Evolutionary conservation across 306 rosid genomes (phyloP), one percentile per base, ranked within the genome.

Genomic region (Vigna radiata): DNA sequence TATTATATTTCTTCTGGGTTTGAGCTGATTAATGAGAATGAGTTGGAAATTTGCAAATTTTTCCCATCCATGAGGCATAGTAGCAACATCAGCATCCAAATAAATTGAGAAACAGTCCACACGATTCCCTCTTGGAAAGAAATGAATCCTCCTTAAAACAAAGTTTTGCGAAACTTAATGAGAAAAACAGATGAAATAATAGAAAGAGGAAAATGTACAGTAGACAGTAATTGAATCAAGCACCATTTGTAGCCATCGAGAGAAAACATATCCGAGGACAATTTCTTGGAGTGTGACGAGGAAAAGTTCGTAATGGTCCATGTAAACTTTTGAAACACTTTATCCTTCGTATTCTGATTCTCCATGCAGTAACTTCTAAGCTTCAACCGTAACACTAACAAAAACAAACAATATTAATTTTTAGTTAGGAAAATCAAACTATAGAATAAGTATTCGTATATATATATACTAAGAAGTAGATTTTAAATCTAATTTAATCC

Each of bases 31-130:
- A 75, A 88, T 77, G 59, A 90, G 75, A 36, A 83, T 59, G 77
- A 93, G 77, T 69, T 90, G 85, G 86, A 89, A 90, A 5, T 70
- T 68, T 0, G 89, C 85, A 53, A 46, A 72, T 85, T 85, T 89
- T 73, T 83, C 82, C 91, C 94, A 89, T 0, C 85, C 87, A 69
- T 49, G n/a, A 6, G 93, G 85, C 81, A 89, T 82, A 10, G 75
- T 50, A 8, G 39, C 36, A 23, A 11, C n/a, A 56, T 2, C 1
- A 2, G 83, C 87, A 68, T 74, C 90, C 85, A 93, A 84, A 83
- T 87, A 90, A 83, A 89, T 74, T 14, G 96, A 87, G 82, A 93
- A 82, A 77, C 69, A 76, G 27, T 85, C 84, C 11, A 7, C 37
- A 0, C 3, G 8, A 0, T 17, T 8, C 0, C 60, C 76, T 8